Base-by-base conservation (phyloP, 345 rosid species). In the Populus alba region DNA sequence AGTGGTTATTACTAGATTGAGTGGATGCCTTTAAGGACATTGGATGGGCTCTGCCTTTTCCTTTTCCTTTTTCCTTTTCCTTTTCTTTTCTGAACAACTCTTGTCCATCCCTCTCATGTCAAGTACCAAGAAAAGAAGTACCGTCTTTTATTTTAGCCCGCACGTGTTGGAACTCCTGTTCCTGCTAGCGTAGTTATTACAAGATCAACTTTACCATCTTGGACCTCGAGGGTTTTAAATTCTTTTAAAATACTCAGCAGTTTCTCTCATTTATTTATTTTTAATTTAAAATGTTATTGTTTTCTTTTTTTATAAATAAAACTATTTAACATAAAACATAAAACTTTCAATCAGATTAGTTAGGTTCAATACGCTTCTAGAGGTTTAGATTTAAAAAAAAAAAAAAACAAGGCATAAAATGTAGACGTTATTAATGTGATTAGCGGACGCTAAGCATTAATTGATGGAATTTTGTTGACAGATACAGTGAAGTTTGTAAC, bases 401-500 rank as follows among this genome's bases (percentile, higher is more conserved):
- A 33, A 2, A 33, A 4, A 4, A 33, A 3, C 33, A 3, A 33
- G 35, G 35, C 35, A 33, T 33, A 33, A 33, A 33, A 33, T 33
- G 35, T 33, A 3, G 5, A 33, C 35, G 5, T 33, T 31, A 25
- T 49, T 11, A 25, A 49, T 49, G 20, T 15, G 55, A 49, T 49
- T 49, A 5, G 22, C 57, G 57, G 8, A 66, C 10, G 66, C 27
- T 20, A 62, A 74, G 66, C 47, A 57, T 38, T 68, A 35, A 70
- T 76, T 57, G 22, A 31, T 25, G 47, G 53, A 23, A 25, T 63
- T 74, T 53, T 72, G 45, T 71, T 75, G 70, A 76, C 79, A 73
- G 66, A 80, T 23, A 85, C 92, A 92, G 94, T 90, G 74, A 91
- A 87, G 79, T 87, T 88, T 82, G 89, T 84, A 78, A 88, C 93